Evolutionary conservation across 1,139 yeast species (phyloP).

Genomic region (Candida sanyaensis): DNA sequence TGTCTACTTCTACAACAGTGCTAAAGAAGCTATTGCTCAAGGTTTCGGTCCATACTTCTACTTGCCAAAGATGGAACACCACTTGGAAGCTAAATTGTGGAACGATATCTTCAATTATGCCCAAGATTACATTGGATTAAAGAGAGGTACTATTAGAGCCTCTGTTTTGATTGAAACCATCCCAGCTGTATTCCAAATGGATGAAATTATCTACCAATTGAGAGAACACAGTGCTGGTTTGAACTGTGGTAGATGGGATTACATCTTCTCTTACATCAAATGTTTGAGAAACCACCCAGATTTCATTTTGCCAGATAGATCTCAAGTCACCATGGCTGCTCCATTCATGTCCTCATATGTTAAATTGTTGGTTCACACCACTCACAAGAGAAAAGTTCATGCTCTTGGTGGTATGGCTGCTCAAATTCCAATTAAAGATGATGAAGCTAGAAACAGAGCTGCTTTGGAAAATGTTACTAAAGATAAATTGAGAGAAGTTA

Average conservation of each 20-base stretch:
- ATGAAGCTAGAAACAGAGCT: slow-evolving; percentile 58
- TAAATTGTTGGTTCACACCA: slow-evolving; percentile 64
- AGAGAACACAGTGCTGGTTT: slow-evolving; percentile 75
- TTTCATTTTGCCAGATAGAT: slow-evolving; percentile 69
- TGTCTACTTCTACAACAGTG: slow-evolving; percentile 73
- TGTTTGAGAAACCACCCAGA: slow-evolving; percentile 54
- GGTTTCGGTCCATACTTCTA: slow-evolving; percentile 80
- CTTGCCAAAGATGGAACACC: slow-evolving; percentile 81
- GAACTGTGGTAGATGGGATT: slow-evolving; percentile 86
- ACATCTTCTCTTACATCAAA: slow-evolving; percentile 73
- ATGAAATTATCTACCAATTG: slow-evolving; percentile 74
- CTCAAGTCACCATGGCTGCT: slow-evolving; percentile 73
- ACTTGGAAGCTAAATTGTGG: slow-evolving; percentile 78
- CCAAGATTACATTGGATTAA: slow-evolving; percentile 65
- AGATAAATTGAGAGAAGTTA: slow-evolving; percentile 74
- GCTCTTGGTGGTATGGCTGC: slow-evolving; percentile 91
- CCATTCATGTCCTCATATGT: slow-evolving; percentile 77
- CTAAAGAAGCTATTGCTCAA: slow-evolving; percentile 55
- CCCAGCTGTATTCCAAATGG: slow-evolving; percentile 80
- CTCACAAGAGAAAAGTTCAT: slow-evolving; percentile 75
- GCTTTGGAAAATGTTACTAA: slow-evolving; percentile 74
- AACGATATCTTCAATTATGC: slow-evolving; percentile 70
- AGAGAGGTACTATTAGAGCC: slow-evolving; percentile 75
- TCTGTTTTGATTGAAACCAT: slow-evolving; percentile 79
- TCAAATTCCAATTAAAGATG: slow-evolving; percentile 75